phyloP scores from a whole-genome alignment of 169 alveolate genomes.

The Cryptosporidium felis region DNA sequence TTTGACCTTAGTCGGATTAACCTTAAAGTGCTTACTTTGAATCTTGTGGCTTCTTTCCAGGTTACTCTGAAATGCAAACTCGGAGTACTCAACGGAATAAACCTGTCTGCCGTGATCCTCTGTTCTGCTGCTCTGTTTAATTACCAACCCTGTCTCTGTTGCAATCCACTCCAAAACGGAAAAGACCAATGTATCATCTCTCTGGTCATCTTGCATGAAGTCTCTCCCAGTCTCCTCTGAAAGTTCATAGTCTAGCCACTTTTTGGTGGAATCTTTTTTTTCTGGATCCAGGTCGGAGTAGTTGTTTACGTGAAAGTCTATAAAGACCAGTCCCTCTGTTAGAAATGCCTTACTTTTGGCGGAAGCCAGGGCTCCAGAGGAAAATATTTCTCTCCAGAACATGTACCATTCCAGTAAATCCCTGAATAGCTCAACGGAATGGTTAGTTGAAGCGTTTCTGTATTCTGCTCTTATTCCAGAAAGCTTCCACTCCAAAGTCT shows the following conservation, averaged over 20 bases:
- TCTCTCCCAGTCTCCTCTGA: background rate
- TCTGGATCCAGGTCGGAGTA: constrained; percentile 10
- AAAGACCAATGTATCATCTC: background rate
- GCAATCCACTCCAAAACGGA: constrained; percentile 31
- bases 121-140: background rate
- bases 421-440: background rate
- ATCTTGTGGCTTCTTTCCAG: background rate
- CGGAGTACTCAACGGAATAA: constrained; percentile 15
- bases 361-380: constrained; percentile 5
- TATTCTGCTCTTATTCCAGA: background rate
- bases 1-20: background rate
- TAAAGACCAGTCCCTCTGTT: constrained; percentile 21
- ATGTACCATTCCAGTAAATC: constrained; percentile 48
- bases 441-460: background rate
- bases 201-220: background rate
- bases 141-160: constrained; percentile 12
- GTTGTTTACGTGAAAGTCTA: constrained; percentile 41
- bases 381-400: constrained; percentile 15
- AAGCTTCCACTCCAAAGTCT: background rate
- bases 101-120: constrained; percentile 12
- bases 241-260: constrained; percentile 21
- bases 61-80: too few species aligned
- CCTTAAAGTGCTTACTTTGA: background rate
- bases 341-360: constrained; percentile 29
- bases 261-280: background rate